A percentile compares a stretch with the other conserved stretches of the same genome.
These are phyloP conservation scores for Aspergillus sp. DNA, from an alignment of 2,329 filamentous ascomycete genomes.

Conservation along the genomic window DNA sequence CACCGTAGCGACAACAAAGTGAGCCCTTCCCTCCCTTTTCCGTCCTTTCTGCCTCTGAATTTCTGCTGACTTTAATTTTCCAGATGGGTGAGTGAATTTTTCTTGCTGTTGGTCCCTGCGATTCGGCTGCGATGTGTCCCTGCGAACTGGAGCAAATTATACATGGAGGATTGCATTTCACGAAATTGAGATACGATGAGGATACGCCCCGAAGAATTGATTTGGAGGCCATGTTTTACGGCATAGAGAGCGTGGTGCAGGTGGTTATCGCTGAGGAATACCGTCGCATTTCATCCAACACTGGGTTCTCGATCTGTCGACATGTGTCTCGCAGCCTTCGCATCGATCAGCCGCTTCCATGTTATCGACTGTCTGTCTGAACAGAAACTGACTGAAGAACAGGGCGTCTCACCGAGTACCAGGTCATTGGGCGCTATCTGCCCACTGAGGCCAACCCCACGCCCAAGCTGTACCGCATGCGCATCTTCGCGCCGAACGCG, in stretches of 20 bases:
- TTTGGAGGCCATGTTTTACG: conserved; percentile 3
- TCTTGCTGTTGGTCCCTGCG: conserved; percentile 18
- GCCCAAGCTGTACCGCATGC: conserved; percentile 99
- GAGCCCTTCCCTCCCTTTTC: conserved; percentile 23
- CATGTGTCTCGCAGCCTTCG: conserved; percentile 9
- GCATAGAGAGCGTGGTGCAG: neutral
- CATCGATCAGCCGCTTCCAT: conserved; percentile 6
- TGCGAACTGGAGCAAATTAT: conserved; percentile 20
- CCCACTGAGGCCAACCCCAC: conserved; percentile 94
- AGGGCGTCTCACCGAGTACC: conserved; percentile 99
- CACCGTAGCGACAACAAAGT: conserved; percentile 47
- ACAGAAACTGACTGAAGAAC: conserved; percentile 28
- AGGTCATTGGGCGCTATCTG: conserved; percentile 99
- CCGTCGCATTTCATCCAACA: conserved; percentile 5
- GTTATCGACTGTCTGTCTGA: conserved; percentile 4
- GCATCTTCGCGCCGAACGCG: conserved; percentile 96
- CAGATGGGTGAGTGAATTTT: conserved; percentile 54
- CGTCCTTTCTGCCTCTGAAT: conserved; percentile 9
- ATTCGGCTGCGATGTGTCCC: conserved; percentile 19
- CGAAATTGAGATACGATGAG: no score
- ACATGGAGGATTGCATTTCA: neutral
- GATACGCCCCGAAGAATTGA: conserved; percentile 1
- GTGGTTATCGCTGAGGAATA: conserved; percentile 1
- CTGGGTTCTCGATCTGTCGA: conserved; percentile 8
- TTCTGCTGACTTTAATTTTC: conserved; percentile 20